phyloP scores from a whole-genome alignment of 148 eudicot species.

The Camellia lanceoleosa region DNA sequence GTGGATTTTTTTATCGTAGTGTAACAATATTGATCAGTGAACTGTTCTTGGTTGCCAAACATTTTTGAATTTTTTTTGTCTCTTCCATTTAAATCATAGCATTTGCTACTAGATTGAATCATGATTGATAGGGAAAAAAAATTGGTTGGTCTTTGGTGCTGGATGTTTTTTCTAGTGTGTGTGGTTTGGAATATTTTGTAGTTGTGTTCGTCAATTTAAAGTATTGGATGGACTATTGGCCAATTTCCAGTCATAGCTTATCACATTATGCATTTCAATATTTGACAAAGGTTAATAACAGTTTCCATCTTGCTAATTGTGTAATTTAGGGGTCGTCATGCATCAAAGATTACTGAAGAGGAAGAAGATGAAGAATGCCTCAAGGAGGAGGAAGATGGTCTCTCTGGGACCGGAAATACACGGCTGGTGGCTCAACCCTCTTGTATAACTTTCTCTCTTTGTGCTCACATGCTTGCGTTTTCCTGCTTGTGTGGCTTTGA shows the following conservation, averaged over 20 bases:
- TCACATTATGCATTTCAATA: not conserved
- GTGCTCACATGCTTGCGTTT: not conserved
- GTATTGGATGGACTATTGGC: not conserved
- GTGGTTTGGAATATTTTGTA: not conserved
- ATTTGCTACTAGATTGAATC: not conserved
- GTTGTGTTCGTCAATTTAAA: not conserved
- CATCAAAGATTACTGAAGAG: slow-evolving; percentile 90
- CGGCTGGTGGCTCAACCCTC: slow-evolving; percentile 85
- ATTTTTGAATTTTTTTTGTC: not conserved
- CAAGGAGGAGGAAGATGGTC: slow-evolving; percentile 81
- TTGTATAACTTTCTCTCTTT: slow-evolving; percentile 42
- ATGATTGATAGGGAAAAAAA: not conserved
- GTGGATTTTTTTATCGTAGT: not conserved
- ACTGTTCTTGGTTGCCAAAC: not conserved
- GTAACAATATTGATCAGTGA: not conserved
- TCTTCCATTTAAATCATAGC: not conserved
- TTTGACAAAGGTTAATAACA: not conserved
- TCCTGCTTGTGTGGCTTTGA: not conserved
- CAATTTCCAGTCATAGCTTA: not conserved
- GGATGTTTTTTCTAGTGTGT: not conserved
- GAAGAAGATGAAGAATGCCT: slow-evolving; percentile 94
- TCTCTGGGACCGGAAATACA: slow-evolving; percentile 73
- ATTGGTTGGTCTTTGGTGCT: not conserved
- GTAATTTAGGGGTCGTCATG: slow-evolving; percentile 83
- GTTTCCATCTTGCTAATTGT: not conserved